Base-by-base conservation (phyloP, 352 stramenopile species). In the Phytopythium cucurbitacearum region DNA sequence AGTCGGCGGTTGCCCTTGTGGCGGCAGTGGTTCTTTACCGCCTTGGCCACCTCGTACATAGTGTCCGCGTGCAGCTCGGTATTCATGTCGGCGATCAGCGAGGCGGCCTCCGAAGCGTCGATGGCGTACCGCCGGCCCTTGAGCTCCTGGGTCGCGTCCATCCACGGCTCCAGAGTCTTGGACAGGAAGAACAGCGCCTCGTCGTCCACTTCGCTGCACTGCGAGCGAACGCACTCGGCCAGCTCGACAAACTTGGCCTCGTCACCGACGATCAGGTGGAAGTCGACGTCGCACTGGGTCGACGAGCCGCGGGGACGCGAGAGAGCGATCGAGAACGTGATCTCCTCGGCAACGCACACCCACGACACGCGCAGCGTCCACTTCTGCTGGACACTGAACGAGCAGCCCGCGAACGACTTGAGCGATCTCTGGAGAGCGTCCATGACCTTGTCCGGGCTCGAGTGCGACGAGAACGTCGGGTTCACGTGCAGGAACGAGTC, bases 1-100 rank as follows among this genome's bases (percentile, higher is more conserved):
- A 85, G 48, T 34, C 72, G 68, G 56, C 78, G 77, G 72, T 91
- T 91, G 57, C 70, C 74, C 52, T 72, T 69, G 76, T 88, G 72
- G 28, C 80, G 70, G 62, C 78, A 89, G 53, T 78, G 65, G 62
- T 89, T 75, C 61, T 91, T 91, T 38, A 91, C 54, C 50, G 51
- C 58, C 56, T 81, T 82, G 28, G 72, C 62, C 32, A 89, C 69
- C 16, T 91, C 67, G 47, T 85, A 87, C 2, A 89, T 60, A 34
- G 75, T 68, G 16, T 91, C 76, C 0, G 48, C 44, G 56, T 88
- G 77, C 44, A 87, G 50, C 43, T 82, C 65, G 12, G 76, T 59
- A 52, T 86, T 86, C 44, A 91, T 60, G 44, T 87, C 73, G 46
- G 83, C 64, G 28, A 91, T 64, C 39, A 89, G 63, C 16, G 57